Evolutionary conservation across 2,329 filamentous ascomycete genomes (phyloP), one percentile per base, ranked within the genome.

Genomic region (Parascedosporium putredinis): DNA sequence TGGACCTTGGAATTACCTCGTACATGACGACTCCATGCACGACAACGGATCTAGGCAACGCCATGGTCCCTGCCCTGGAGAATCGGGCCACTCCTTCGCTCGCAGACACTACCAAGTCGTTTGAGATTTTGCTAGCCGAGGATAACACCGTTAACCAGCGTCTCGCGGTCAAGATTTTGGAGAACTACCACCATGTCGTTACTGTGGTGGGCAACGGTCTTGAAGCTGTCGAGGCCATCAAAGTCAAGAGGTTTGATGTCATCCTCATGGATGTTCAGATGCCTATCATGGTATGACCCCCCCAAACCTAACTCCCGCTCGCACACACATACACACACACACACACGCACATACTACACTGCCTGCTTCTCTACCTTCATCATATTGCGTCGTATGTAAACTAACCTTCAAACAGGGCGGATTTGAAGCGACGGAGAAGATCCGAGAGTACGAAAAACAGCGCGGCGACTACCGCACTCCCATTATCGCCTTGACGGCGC

Each of bases 201-300:
- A 91, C 86, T 1, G 93, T 98, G 22, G 93, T 95, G 40, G 88
- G 90, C 59, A 98, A 98, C 63, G 93, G 93, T 53, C 78, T 90
- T 55, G 91, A 97, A 62, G 93, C 93, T 1, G 82, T 97, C 12
- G 86, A 96, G 62, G 83, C 86, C n/a, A 83, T 96, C 58, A 90
- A 94, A 74, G 81, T 84, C 63, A 91, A 86, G 69, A 85, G 88
- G 63, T 98, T 94, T 64, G 93, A 98, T 65, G 88, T 95, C 54
- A 93, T 98, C 55, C 76, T 98, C 45, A 98, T 98, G 93, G 93
- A 98, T 63, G 93, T 98, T 16, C 93, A 97, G 65, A 98, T 98
- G 93, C 93, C 93, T n/a, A 86, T 97, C 60, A 97, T 97, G 90
- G 83, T 86, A 69, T 48, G 31, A 47, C 36, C 16, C 47, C 55